A percentile compares a stretch with the other conserved stretches of the same genome.
These are phyloP conservation scores for Polytrichum formosum DNA, from an alignment of 225 moss, liverwort and hornwort species.

Conservation along the genomic window DNA sequence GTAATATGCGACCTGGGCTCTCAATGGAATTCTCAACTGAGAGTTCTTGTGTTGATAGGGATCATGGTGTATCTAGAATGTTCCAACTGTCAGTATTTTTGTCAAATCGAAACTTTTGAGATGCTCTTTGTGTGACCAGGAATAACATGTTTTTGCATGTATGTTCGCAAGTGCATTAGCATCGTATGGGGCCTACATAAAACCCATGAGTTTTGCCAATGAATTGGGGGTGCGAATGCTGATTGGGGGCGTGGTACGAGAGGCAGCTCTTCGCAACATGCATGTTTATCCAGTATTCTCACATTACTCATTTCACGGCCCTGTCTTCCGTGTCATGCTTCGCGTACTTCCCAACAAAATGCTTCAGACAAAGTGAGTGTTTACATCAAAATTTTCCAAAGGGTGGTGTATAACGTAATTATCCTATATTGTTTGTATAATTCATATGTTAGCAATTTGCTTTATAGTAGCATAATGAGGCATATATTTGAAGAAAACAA, in stretches of 20 bases:
- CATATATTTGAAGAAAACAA: no score
- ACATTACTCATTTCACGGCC: constrained; percentile 86
- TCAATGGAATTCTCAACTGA: no score
- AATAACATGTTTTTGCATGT: neutral
- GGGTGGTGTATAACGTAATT: no score
- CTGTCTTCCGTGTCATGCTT: constrained; percentile 93
- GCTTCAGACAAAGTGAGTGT: constrained; percentile 52
- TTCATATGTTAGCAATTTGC: no score
- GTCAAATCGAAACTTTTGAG: neutral
- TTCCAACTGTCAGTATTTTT: no score
- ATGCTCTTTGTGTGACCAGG: neutral
- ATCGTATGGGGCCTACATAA: constrained; percentile 81
- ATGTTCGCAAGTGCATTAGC: constrained; percentile 64
- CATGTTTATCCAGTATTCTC: constrained; percentile 81
- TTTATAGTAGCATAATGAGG: no score
- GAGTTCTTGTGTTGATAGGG: no score
- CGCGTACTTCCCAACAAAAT: constrained; percentile 65
- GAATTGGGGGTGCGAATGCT: constrained; percentile 94
- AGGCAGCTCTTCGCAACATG: constrained; percentile 87
- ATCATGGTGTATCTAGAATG: no score
- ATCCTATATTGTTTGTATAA: no score
- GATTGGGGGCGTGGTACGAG: constrained; percentile 85
- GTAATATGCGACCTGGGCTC: no score
- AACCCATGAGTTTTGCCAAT: constrained; percentile 75
- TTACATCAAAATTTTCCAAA: neutral